These are phyloP conservation scores for Leccinellum rugosiceps DNA, from an alignment of 768 basidiomycete genomes.

Conservation along the genomic window DNA sequence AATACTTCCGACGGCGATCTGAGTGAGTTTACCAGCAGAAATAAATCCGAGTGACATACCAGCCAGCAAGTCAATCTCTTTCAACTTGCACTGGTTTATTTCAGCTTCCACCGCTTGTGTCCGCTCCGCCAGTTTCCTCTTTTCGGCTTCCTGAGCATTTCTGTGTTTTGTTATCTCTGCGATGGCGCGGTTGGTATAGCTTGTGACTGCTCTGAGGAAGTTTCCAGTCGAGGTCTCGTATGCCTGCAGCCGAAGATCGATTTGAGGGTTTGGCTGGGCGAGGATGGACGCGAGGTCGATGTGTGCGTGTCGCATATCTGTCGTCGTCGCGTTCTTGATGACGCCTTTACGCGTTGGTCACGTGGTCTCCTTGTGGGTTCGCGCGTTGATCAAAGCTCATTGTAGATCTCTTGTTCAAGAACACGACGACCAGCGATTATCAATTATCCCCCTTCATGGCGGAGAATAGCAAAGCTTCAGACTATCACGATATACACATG, in stretches of 20 bases:
- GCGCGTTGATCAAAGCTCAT: too few relatives aligned
- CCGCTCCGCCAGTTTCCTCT: slow-evolving; percentile 61
- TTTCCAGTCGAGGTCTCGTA: slow-evolving; percentile 67
- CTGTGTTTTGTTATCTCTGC: slow-evolving; percentile 67
- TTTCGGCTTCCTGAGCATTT: slow-evolving; percentile 56
- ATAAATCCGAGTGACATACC: slow-evolving; percentile 44
- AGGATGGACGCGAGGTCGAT: slow-evolving; percentile 61
- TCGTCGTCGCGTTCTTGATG: too few relatives aligned
- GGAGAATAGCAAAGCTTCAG: too few relatives aligned
- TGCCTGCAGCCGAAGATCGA: slow-evolving; percentile 59
- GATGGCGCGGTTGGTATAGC: slow-evolving; percentile 71
- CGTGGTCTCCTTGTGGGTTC: too few relatives aligned
- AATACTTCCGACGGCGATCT: slow-evolving; percentile 41
- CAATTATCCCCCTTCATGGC: too few relatives aligned
- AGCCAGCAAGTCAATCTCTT: slow-evolving; percentile 74
- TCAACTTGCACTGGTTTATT: slow-evolving; percentile 71
- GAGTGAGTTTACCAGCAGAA: neutral
- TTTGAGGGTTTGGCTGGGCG: slow-evolving; percentile 50
- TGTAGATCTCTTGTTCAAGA: too few relatives aligned
- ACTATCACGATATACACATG: slow-evolving; percentile 68
- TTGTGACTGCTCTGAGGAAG: slow-evolving; percentile 68
- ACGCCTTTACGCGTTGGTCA: too few relatives aligned
- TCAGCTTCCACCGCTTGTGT: slow-evolving; percentile 61
- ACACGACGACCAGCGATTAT: too few relatives aligned
- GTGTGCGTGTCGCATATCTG: slow-evolving; percentile 40